These are phyloP conservation scores for Chloropicon primus DNA, from an alignment of 139 green algal species.

Conservation along the genomic window DNA sequence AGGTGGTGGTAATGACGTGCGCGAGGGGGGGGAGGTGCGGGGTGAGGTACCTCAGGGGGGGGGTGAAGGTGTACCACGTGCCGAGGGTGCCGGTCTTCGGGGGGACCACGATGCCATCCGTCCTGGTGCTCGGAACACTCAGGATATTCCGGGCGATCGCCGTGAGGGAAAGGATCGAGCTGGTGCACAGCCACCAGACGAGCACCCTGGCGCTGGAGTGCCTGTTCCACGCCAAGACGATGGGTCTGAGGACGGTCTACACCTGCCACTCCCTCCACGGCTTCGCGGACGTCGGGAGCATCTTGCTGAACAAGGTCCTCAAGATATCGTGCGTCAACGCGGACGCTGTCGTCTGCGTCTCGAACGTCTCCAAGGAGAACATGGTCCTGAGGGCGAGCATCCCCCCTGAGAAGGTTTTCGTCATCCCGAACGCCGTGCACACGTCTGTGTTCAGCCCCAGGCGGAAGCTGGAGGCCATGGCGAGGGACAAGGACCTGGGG, in stretches of 20 bases:
- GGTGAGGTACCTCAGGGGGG: constrained; percentile 74
- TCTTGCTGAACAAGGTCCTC: constrained; percentile 74
- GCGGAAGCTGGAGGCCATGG: neutral
- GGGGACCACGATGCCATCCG: constrained; percentile 47
- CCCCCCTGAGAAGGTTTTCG: constrained; percentile 63
- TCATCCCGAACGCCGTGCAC: constrained; percentile 94
- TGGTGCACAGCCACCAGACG: constrained; percentile 70
- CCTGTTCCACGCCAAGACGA: constrained; percentile 59
- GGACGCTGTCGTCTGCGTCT: constrained; percentile 68
- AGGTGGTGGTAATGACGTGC: constrained; percentile 26
- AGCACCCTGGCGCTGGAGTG: constrained; percentile 64
- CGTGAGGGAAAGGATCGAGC: constrained; percentile 55
- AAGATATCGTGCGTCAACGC: constrained; percentile 3
- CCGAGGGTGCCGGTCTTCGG: constrained; percentile 54
- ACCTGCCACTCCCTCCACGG: constrained; percentile 96
- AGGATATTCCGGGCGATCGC: constrained; percentile 50
- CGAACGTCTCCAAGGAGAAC: constrained; percentile 92
- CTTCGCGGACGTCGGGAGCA: constrained; percentile 71
- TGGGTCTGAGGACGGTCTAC: constrained; percentile 75
- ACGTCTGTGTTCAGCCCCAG: constrained; percentile 52
- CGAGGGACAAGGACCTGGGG: neutral
- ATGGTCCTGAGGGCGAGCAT: constrained; percentile 81
- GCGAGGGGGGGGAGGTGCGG: constrained; percentile 32
- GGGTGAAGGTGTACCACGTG: constrained; percentile 94
- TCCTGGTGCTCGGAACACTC: constrained; percentile 41